Evolutionary conservation across 306 rosid genomes (phyloP), one percentile per base, ranked within the genome.

Genomic region (Arachis hypogaea): DNA sequence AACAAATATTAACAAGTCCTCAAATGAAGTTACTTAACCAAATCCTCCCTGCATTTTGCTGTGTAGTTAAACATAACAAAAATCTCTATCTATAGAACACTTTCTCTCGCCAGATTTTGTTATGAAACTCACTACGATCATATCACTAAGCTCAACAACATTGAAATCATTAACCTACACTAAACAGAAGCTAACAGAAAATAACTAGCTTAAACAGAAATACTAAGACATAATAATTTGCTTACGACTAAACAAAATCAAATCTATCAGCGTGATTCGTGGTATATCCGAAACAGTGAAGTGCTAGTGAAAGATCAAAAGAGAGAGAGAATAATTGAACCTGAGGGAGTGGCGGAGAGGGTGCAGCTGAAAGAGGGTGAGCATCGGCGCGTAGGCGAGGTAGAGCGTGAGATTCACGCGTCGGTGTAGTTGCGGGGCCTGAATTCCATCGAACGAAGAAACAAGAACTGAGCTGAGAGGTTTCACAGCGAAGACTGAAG

Each of bases 361-460:
- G 78, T 73, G 50, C 73, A 79, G 69, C 62, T 5, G 85, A 78
- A 10, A 93, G 80, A 50, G 98, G 97, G 66, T 93, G 92, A 38
- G 38, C 52, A 58, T 44, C 85, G 75, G 89, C 86, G 63, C 75
- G 85, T 71, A 63, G 28, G 10, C 91, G 92, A 71, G 84, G 87
- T 49, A 91, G 93, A 81, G 83, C 83, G 82, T 81, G 89, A 77
- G 87, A 65, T 71, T 76, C 46, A 11, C 67, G 91, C 89, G 16
- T 88, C 82, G 44, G 28, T 66, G 90, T 91, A 93, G 66, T 82
- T 71, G 66, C 98, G 96, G 44, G 79, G 83, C 80, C 88, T 89
- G 88, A 93, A 91, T 90, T 88, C 97, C 97, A 93, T 89, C 78
- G 71, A 71, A 78, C 75, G 7, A 52, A 10, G 22, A n/a, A 10